Evolutionary conservation across 257 asterid genomes (phyloP), one percentile per base, ranked within the genome.

Genomic region (Catharanthus roseus): DNA sequence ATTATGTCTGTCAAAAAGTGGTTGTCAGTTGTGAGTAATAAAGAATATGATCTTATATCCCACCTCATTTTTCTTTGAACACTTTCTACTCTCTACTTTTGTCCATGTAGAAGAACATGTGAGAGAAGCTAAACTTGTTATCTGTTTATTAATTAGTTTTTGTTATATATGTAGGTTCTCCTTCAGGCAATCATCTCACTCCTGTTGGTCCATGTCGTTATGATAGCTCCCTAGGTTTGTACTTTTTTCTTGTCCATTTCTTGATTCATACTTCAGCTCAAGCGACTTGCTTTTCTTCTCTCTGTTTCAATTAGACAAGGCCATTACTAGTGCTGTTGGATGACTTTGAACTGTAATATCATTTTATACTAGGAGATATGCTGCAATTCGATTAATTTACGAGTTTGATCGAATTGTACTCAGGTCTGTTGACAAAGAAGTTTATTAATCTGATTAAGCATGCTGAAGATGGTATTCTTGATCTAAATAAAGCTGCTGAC

Each of bases 381-480:
- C 47, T 44, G 28, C 45, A 38, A 26, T 63, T 57, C 11, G 13
- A 29, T 65, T 21, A 62, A 63, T 31, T 69, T 63, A 51, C 15
- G 39, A 33, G 49, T 28, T 41, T 67, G 53, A 65, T 68, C 41
- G 58, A 33, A 49, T 65, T 50, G n/a, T 15, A 53, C 70, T 56
- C 86, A 95, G 99, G 99, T 79, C 90, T 91, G 62, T 78, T 91
- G 85, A 95, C 99, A 72, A 91, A 88, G 81, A 91, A 95, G 84
- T 95, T 95, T 85, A 85, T 91, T 66, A 85, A 90, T 83, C 86
- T 95, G 75, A 89, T 95, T 62, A 90, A 91, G 75, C 98, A 86
- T 6, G 96, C 99, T 55, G 97, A 95, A 82, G 95, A 86, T 73
- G 98, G 99, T 71, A 87, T 91, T 65, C 96, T 95, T 82, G 99